These are phyloP conservation scores for Drosera spatulata DNA, from an alignment of 179 eudicot species.

Conservation along the genomic window DNA sequence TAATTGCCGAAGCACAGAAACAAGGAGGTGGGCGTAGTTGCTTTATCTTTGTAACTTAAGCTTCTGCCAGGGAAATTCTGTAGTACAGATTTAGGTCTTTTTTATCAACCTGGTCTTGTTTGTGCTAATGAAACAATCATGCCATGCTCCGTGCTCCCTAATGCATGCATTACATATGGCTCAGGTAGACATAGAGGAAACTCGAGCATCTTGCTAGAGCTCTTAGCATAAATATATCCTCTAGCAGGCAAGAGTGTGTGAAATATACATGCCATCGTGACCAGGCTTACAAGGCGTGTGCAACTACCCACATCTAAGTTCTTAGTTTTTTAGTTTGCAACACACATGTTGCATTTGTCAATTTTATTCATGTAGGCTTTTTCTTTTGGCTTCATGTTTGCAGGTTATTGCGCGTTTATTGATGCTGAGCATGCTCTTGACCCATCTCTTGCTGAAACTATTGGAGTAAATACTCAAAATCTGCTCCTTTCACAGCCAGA, in stretches of 20 bases:
- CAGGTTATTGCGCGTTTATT: slow-evolving; percentile 88
- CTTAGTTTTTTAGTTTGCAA: neutral
- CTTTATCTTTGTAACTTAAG: neutral
- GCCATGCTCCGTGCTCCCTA: neutral
- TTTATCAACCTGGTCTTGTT: neutral
- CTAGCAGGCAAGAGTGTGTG: neutral
- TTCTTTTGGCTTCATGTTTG: slow-evolving; percentile 1
- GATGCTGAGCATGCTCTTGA: slow-evolving; percentile 95
- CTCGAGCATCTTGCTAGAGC: neutral
- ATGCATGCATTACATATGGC: neutral
- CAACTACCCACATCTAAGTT: neutral
- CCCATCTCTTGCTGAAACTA: slow-evolving; percentile 18
- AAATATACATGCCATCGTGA: neutral
- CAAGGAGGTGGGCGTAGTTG: slow-evolving; percentile 35
- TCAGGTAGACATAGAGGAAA: no score
- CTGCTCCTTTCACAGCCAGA: slow-evolving; percentile 96
- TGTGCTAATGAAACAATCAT: neutral
- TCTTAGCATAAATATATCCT: neutral
- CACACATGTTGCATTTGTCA: neutral
- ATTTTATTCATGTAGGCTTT: neutral
- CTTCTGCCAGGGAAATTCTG: slow-evolving; percentile 1
- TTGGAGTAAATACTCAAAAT: slow-evolving; percentile 80
- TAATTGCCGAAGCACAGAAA: slow-evolving; percentile 68
- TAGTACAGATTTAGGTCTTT: no score
- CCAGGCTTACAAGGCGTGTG: neutral